Evolutionary conservation across 805 yeast species (phyloP).

Genomic region (Hyphopichia homilentoma): DNA sequence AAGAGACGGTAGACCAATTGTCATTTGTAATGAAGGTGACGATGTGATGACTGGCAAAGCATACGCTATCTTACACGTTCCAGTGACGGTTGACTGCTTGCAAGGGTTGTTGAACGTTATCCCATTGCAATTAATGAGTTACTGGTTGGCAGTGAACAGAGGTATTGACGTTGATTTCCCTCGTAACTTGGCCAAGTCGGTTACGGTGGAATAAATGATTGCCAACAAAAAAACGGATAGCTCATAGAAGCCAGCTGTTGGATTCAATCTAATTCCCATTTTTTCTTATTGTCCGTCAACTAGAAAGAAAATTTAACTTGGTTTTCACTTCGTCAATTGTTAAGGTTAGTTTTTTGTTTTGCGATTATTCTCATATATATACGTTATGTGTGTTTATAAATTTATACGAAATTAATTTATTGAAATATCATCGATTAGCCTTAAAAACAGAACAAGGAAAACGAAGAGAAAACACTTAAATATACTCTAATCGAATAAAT

Average conservation of each 20-base stretch:
- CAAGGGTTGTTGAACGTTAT: conserved; percentile 94
- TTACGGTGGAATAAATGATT: conserved; percentile 76
- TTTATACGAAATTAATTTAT: no score
- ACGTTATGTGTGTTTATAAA: no score
- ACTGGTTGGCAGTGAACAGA: conserved; percentile 92
- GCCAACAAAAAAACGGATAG: neutral
- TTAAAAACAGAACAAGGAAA: no score
- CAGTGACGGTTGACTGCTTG: conserved; percentile 93
- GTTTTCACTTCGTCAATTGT: no score
- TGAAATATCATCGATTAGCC: no score
- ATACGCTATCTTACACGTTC: conserved; percentile 79
- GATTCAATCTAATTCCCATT: no score
- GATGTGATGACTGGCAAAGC: conserved; percentile 55
- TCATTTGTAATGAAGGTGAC: conserved; percentile 83
- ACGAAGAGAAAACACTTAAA: no score
- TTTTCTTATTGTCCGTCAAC: no score
- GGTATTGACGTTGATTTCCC: conserved; percentile 99
- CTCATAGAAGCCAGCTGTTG: neutral
- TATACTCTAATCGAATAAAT: no score
- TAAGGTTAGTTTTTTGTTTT: no score
- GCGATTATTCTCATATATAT: no score
- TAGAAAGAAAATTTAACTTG: no score
- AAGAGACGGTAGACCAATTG: conserved; percentile 94
- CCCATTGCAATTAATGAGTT: conserved; percentile 93
- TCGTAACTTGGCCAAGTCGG: conserved; percentile 96